These are phyloP conservation scores for Corinectria fuckeliana DNA, from an alignment of 2,329 filamentous ascomycete species.

Conservation along the genomic window DNA sequence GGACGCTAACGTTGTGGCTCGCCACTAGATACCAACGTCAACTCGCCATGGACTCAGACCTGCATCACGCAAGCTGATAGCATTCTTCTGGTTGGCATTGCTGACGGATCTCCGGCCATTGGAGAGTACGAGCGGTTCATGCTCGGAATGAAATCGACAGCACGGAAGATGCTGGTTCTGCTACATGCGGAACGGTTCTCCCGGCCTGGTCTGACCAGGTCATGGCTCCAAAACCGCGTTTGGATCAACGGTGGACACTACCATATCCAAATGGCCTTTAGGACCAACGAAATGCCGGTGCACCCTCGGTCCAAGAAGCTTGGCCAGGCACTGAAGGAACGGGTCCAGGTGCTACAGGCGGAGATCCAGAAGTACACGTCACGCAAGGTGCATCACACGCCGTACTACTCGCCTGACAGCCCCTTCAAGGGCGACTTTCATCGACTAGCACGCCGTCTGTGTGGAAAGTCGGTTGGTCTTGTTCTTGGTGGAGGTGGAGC, in stretches of 20 bases:
- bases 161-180: conserved; percentile 88
- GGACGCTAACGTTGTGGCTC: conserved; percentile 38
- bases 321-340: conserved; percentile 85
- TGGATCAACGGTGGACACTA: conserved; percentile 99
- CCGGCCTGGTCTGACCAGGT: conserved; percentile 79
- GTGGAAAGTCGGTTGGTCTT: conserved; percentile 91
- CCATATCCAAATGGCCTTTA: conserved; percentile 94
- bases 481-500: conserved; percentile 95
- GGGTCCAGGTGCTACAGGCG: conserved; percentile 92
- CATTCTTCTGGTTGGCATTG: conserved; percentile 89
- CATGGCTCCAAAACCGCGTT: conserved; percentile 89
- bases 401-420: conserved; percentile 88
- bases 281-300: conserved; percentile 75
- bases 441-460: conserved; percentile 84
- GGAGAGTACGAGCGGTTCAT: conserved; percentile 97
- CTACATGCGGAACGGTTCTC: conserved; percentile 91
- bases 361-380: conserved; percentile 99
- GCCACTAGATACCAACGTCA: conserved; percentile 88
- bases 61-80: conserved; percentile 97
- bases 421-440: conserved; percentile 98
- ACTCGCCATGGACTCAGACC: conserved; percentile 97
- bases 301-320: conserved; percentile 79
- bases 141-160: conserved; percentile 95
- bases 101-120: conserved; percentile 86
- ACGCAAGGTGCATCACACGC: conserved; percentile 84